These are phyloP conservation scores for Echium plantagineum DNA, from an alignment of 257 asterid species.

Conservation along the genomic window DNA sequence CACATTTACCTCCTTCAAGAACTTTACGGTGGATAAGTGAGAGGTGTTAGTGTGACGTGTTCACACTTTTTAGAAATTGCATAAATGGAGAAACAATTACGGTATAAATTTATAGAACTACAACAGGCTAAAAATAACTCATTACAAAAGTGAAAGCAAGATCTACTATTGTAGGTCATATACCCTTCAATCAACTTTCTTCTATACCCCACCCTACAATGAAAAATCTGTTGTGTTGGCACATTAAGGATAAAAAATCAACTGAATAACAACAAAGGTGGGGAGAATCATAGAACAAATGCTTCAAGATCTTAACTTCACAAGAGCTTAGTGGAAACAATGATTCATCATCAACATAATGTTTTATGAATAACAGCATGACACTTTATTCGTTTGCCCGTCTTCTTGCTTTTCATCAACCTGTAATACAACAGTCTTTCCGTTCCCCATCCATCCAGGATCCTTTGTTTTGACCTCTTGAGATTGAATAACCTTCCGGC, in stretches of 20 bases:
- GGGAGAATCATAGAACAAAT: constrained; percentile 1
- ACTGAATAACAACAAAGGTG: constrained; percentile 9
- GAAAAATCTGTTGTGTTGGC: constrained; percentile 2
- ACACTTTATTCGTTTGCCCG: constrained; percentile 31
- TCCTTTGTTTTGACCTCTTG: constrained; percentile 71
- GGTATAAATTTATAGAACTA: too few relatives aligned
- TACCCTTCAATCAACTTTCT: constrained; percentile 29
- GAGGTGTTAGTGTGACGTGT: too few relatives aligned
- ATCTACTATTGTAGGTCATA: constrained; percentile 17
- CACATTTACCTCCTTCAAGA: too few relatives aligned
- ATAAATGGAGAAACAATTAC: too few relatives aligned
- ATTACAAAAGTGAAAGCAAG: background rate
- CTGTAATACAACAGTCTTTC: constrained; percentile 62
- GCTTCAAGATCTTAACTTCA: constrained; percentile 3
- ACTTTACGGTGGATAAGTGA: too few relatives aligned
- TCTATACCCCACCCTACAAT: constrained; percentile 12
- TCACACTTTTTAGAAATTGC: too few relatives aligned
- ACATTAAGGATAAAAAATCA: constrained; percentile 7
- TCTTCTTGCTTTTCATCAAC: constrained; percentile 44
- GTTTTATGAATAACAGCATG: constrained; percentile 58
- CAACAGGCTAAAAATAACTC: too few relatives aligned
- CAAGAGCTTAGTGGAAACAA: background rate
- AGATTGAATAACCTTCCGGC: constrained; percentile 90
- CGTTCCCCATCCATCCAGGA: constrained; percentile 37
- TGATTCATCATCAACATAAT: background rate